Evolutionary conservation across 1,284 basidiomycete species (phyloP).

Genomic region (Puccinia polysora): DNA sequence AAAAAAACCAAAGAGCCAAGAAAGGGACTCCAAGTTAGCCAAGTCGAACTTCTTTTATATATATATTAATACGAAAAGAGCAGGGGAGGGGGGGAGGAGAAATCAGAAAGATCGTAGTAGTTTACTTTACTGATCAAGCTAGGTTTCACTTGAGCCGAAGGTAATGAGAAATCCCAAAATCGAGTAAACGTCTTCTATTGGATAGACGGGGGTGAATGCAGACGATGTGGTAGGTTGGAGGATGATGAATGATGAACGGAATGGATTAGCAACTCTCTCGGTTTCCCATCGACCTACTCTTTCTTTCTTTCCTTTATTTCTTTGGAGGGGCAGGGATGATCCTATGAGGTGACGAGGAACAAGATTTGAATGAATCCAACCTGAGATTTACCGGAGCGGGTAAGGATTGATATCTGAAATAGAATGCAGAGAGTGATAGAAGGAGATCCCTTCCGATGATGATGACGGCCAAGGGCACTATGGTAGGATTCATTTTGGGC

Average conservation of each 20-base stretch:
- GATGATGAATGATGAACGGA: background rate
- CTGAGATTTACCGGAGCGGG: slow-evolving; percentile 67
- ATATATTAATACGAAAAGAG: slow-evolving; percentile 15
- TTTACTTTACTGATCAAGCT: slow-evolving; percentile 81
- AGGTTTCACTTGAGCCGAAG: slow-evolving; percentile 85
- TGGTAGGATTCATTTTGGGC: background rate
- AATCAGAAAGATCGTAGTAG: slow-evolving; percentile 33
- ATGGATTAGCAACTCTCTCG: background rate
- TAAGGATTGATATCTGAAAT: slow-evolving; percentile 84
- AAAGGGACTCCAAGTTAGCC: background rate
- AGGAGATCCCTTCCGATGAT: slow-evolving; percentile 86
- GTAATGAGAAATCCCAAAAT: slow-evolving; percentile 92
- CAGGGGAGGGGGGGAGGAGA: background rate
- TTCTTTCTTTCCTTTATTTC: background rate
- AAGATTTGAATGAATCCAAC: slow-evolving; percentile 14
- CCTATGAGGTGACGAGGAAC: background rate
- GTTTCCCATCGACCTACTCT: background rate
- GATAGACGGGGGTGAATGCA: slow-evolving; percentile 31
- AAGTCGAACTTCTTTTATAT: slow-evolving; percentile 46
- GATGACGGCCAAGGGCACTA: slow-evolving; percentile 76
- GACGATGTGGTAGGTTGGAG: background rate
- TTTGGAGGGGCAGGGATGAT: background rate
- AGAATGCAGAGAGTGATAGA: slow-evolving; percentile 83
- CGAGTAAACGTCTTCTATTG: slow-evolving; percentile 77
- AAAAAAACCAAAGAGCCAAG: background rate